Base-by-base conservation (phyloP, 495 filamentous ascomycete species). In the Penicillium alfredii region DNA sequence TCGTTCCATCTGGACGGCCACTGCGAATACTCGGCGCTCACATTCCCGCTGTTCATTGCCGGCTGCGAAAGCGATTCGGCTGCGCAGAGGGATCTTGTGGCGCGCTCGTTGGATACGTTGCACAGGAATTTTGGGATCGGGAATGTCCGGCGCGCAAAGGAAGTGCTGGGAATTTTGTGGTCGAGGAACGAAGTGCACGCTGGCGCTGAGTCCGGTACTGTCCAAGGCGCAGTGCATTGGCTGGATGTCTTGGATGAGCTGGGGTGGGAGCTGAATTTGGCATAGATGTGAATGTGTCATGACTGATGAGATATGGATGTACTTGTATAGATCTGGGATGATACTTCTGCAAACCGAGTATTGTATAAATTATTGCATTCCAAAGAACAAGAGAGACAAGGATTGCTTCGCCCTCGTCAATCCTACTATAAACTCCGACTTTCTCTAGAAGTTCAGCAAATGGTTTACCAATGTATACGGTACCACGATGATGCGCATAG, bases 11-110 rank as follows among this genome's bases (percentile, higher is more conserved):
- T 68, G 2, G 59, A 64, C 31, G 49, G 49, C n/a, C 54, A 64
- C 25, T 62, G 58, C 47, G 66, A 70, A 29, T 68, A 58, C 30
- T 70, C 66, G 0, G 66, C 64, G 2, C 56, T 70, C 3, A 66
- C 64, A 3, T 70, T 68, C 33, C 66, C 66, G 12, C 44, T 70
- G 0, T 66, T 68, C 30, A 68, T 70, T 3, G 50, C 55, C 0
- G 66, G 66, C 4, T 61, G 61, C 17, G 66, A 68, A 17, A 63
- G 46, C 22, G 45, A 58, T 8, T 34, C 30, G 4, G 5, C 38
- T 1, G 45, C 25, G 2, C 55, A 66, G 21, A 43, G 60, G 20
- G 45, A 49, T 6, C 24, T 63, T 11, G 47, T 70, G 1, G 23
- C 61, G 1, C 27, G 40, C 9, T 62, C 53, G 1, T 25, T 70